Evolutionary conservation across 2,329 filamentous ascomycete species (phyloP), one percentile per base, ranked within the genome.

Genomic region (Sporothrix phasma): DNA sequence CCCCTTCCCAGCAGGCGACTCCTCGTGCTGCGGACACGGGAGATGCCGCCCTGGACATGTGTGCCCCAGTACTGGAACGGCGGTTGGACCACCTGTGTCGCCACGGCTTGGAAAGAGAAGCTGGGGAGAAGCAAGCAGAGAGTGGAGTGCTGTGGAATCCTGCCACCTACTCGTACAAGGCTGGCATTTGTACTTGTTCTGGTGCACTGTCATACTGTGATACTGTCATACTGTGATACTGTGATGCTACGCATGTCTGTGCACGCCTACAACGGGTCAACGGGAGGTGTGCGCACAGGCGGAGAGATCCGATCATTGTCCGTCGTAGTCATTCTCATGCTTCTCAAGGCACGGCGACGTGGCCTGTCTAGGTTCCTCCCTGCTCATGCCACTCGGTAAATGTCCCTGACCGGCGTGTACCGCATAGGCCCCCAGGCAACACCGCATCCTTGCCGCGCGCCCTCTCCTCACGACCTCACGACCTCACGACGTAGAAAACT

Each of bases 401-500:
- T 43, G 41, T 17, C 0, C 41, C 7, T n/a, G 8, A n/a, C 7
- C 5, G 41, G 17, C 41, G 41, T 7, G 41, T 43, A 11, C 34
- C 6, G 34, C 8, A 8, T 8, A 7, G 3, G n/a, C n/a, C n/a
- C n/a, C n/a, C n/a, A n/a, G n/a, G n/a, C n/a, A 13, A 13, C 7
- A 1, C 15, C 39, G 13, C 39, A n/a, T 6, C 1, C 39, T 15
- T 41, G 3, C 39, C 3, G 3, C 39, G 15, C 31, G 19, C 13
- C 19, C 4, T 13, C 41, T 19, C 34, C 1, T 37, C 11, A n/a
- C n/a, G n/a, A n/a, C n/a, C n/a, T n/a, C n/a, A n/a, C n/a, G n/a
- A n/a, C n/a, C 34, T 54, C 31, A 68, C 39, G 67, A 66, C 54
- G 67, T 66, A 5, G 46, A 64, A 17, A 68, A 68, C 43, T 47